These are phyloP conservation scores for Ascoidea asiatica DNA, from an alignment of 805 yeast genomes.

Conservation along the genomic window DNA sequence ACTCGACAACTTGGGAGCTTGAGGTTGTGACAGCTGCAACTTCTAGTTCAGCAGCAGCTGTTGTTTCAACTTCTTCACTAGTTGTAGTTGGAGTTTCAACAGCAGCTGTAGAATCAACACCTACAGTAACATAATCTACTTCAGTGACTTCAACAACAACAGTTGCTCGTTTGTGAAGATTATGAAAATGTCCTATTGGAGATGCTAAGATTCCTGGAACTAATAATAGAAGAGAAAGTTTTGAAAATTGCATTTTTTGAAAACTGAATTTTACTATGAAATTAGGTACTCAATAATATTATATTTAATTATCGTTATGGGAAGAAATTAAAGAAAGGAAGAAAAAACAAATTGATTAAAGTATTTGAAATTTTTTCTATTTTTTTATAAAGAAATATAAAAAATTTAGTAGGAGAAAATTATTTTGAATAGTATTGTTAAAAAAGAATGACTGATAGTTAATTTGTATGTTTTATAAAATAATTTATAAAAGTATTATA, in stretches of 20 bases:
- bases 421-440: no score
- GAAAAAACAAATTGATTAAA: no score
- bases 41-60: slow-evolving; percentile 16
- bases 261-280: no score
- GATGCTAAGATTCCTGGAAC: slow-evolving; percentile 40
- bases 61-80: slow-evolving; percentile 15
- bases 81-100: slow-evolving; percentile 16
- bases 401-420: no score
- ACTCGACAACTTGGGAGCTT: slow-evolving; percentile 16
- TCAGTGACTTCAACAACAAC: slow-evolving; percentile 34
- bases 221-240: slow-evolving; percentile 30
- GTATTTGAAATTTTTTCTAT: no score
- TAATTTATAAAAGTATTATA: no score
- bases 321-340: no score
- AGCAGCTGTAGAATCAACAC: slow-evolving; percentile 21
- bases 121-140: slow-evolving; percentile 35
- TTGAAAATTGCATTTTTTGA: slow-evolving; percentile 36
- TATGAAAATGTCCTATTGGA: slow-evolving; percentile 50
- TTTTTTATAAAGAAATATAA: no score
- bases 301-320: no score
- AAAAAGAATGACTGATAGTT: no score
- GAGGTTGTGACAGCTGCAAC: slow-evolving; percentile 17
- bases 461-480: no score
- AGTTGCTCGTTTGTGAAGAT: slow-evolving; percentile 41
- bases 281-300: no score